Percentiles rank a stretch among this genome's conserved stretches.
Evolutionary conservation across 768 basidiomycete species (phyloP).

Genomic region (Lentinula boryana): DNA sequence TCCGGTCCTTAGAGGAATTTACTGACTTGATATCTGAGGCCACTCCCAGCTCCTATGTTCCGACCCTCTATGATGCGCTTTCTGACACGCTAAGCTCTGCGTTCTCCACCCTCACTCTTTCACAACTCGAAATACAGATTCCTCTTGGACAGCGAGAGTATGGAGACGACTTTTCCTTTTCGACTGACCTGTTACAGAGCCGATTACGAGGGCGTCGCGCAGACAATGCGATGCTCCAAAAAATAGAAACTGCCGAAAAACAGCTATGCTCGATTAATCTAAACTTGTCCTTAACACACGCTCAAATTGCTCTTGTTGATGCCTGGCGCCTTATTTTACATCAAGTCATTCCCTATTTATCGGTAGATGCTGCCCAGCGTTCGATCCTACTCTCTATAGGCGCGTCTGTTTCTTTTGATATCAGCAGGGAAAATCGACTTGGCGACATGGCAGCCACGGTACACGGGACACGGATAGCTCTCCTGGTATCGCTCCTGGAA

Average conservation of each 20-base stretch:
- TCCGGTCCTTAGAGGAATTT: conserved; percentile 59
- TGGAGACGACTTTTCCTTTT: conserved; percentile 78
- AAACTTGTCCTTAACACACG: conserved; percentile 79
- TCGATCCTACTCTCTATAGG: conserved; percentile 52
- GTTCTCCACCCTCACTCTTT: conserved; percentile 58
- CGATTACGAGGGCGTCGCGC: conserved; percentile 49
- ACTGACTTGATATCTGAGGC: conserved; percentile 67
- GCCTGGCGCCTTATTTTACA: conserved; percentile 74
- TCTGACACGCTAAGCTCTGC: conserved; percentile 37
- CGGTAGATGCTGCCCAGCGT: conserved; percentile 52
- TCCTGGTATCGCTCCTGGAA: conserved; percentile 76
- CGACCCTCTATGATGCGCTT: conserved; percentile 62
- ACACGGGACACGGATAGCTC: conserved; percentile 66
- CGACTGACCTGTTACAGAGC: conserved; percentile 48
- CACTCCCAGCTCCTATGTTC: conserved; percentile 64
- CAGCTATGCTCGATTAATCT: conserved; percentile 73
- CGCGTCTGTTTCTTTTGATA: conserved; percentile 56
- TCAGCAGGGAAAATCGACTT: conserved; percentile 60
- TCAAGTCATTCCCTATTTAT: conserved; percentile 56
- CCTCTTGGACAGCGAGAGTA: conserved; percentile 65
- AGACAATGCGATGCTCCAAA: conserved; percentile 35
- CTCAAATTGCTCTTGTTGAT: conserved; percentile 67
- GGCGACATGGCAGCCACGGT: conserved; percentile 85
- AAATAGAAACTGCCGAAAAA: conserved; percentile 45
- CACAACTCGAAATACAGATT: conserved; percentile 59